Conservation (phyloP, 371 early-diverging fungal genomes). For the Funneliformis caledonium region DNA sequence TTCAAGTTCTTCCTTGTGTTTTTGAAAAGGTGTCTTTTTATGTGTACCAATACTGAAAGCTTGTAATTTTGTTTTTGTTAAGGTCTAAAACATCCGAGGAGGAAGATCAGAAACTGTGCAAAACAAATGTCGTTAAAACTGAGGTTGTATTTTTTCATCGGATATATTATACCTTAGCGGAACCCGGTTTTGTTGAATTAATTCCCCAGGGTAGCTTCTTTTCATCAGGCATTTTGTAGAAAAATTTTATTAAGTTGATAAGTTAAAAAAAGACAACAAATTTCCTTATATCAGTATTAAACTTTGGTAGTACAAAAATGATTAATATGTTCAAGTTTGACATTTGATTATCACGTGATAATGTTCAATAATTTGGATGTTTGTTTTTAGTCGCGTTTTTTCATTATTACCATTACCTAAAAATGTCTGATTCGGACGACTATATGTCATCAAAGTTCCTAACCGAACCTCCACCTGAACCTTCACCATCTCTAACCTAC, state of each 20-base stretch:
- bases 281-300: too few species aligned
- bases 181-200: conserved; percentile 31
- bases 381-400: too few species aligned
- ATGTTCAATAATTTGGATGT: too few species aligned
- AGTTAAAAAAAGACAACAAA: too few species aligned
- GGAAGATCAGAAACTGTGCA: background rate
- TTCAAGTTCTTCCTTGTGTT: conserved; percentile 76
- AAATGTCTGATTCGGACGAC: conserved; percentile 32
- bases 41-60: conserved; percentile 70
- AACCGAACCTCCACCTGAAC: background rate
- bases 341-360: too few species aligned
- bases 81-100: background rate
- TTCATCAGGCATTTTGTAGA: conserved; percentile 36
- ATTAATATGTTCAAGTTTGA: too few species aligned
- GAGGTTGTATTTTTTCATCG: background rate
- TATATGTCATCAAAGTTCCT: conserved; percentile 36
- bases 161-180: conserved; percentile 29
- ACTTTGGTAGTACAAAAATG: too few species aligned
- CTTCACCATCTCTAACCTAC: conserved; percentile 7
- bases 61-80: conserved; percentile 65
- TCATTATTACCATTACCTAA: background rate
- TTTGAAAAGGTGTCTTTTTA: conserved; percentile 76
- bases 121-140: background rate
- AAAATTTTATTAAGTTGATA: background rate
- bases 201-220: conserved; percentile 40